Evolutionary conservation across 441 rosid genomes (phyloP).

Genomic region (Corymbia calophylla): DNA sequence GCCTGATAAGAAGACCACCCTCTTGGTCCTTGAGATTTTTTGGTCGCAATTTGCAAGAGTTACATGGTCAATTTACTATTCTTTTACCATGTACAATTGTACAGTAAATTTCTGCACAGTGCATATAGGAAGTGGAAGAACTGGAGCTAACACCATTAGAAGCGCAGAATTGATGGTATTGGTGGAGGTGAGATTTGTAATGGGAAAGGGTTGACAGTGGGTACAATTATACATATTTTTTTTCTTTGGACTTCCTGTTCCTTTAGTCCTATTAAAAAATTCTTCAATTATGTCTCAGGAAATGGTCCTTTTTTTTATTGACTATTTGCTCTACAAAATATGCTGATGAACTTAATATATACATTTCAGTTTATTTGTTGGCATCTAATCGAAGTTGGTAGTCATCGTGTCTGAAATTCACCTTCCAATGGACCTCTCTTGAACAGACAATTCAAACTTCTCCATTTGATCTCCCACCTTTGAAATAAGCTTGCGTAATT

Average conservation of each 20-base stretch:
- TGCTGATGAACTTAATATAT: background rate
- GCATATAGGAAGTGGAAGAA: background rate
- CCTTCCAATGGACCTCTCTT: background rate
- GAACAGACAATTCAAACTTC: background rate
- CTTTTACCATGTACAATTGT: background rate
- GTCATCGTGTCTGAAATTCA: background rate
- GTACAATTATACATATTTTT: background rate
- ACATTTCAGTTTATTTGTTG: background rate
- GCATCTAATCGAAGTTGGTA: background rate
- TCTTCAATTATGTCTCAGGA: background rate
- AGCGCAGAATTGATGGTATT: background rate
- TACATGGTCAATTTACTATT: background rate
- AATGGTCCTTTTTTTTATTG: background rate
- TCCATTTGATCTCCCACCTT: background rate
- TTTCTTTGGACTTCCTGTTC: background rate
- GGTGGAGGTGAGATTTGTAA: background rate
- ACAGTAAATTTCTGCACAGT: background rate
- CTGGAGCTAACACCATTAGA: background rate
- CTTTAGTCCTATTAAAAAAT: background rate
- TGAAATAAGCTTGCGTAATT: background rate
- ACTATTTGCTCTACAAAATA: background rate
- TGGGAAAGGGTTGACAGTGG: background rate
- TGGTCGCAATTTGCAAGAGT: background rate
- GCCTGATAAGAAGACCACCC: background rate
- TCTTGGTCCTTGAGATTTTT: background rate